Evolutionary conservation across 345 rosid genomes (phyloP).

Genomic region (Brassica napus): Da-Ae NC_063442.1:9340501-9341000

Average conservation of each 20-base stretch:
- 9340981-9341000: slow-evolving; percentile 25
- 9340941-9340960: slow-evolving; percentile 21
- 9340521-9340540: slow-evolving; percentile 27
- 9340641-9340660: neutral
- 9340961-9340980: slow-evolving; percentile 33
- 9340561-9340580: slow-evolving; percentile 25
- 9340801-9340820: slow-evolving; percentile 9
- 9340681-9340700: slow-evolving; percentile 37
- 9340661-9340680: slow-evolving; percentile 37
- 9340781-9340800: slow-evolving; percentile 12
- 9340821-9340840: slow-evolving; percentile 11
- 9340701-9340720: slow-evolving; percentile 38
- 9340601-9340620: neutral
- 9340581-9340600: slow-evolving; percentile 11
- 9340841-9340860: slow-evolving; percentile 16
- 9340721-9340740: slow-evolving; percentile 19
- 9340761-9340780: slow-evolving; percentile 23
- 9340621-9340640: slow-evolving; percentile 12
- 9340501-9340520: slow-evolving; percentile 27
- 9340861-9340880: slow-evolving; percentile 22
- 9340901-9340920: slow-evolving; percentile 31
- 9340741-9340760: slow-evolving; percentile 19
- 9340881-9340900: slow-evolving; percentile 26
- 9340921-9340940: slow-evolving; percentile 37
- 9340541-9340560: slow-evolving; percentile 26